These are phyloP conservation scores for Clitopilus passeckerianus DNA, from an alignment of 768 basidiomycete species.

Conservation along the genomic window DNA sequence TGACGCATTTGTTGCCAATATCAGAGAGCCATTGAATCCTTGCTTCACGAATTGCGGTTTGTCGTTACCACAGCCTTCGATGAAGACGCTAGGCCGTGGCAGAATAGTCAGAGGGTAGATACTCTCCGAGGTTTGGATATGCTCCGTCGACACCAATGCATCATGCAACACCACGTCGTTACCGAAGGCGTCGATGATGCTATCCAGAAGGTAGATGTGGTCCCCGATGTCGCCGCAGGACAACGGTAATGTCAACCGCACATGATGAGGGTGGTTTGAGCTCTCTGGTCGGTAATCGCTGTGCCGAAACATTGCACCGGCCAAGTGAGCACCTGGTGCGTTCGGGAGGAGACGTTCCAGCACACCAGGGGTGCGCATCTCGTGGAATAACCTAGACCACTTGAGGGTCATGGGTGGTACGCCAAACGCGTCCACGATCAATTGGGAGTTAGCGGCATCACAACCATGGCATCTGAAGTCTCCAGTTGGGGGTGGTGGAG, in stretches of 20 bases:
- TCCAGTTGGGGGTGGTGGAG: conserved; percentile 26
- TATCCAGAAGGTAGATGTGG: conserved; percentile 68
- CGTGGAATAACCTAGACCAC: conserved; percentile 65
- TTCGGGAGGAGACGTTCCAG: conserved; percentile 60
- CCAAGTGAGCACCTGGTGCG: neutral
- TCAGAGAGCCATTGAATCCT: conserved; percentile 53
- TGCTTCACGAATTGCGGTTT: conserved; percentile 62
- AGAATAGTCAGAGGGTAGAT: conserved; percentile 62
- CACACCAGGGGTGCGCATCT: conserved; percentile 56
- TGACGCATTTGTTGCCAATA: conserved; percentile 42
- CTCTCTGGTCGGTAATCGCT: neutral
- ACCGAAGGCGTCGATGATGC: conserved; percentile 72
- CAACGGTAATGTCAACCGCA: conserved; percentile 62
- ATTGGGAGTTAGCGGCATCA: conserved; percentile 45
- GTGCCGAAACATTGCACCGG: neutral
- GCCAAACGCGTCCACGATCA: conserved; percentile 59
- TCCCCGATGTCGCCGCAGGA: conserved; percentile 55
- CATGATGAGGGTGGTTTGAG: conserved; percentile 37
- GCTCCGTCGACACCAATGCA: conserved; percentile 14
- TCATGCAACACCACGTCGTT: conserved; percentile 52
- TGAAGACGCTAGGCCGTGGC: conserved; percentile 60
- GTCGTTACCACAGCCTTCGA: conserved; percentile 64
- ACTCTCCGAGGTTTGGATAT: conserved; percentile 25
- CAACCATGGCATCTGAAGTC: conserved; percentile 58
- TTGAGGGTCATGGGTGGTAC: conserved; percentile 69